Base-by-base conservation (phyloP, 2,329 filamentous ascomycete species). In the Aspergillus fumigatiaffinis region DNA sequence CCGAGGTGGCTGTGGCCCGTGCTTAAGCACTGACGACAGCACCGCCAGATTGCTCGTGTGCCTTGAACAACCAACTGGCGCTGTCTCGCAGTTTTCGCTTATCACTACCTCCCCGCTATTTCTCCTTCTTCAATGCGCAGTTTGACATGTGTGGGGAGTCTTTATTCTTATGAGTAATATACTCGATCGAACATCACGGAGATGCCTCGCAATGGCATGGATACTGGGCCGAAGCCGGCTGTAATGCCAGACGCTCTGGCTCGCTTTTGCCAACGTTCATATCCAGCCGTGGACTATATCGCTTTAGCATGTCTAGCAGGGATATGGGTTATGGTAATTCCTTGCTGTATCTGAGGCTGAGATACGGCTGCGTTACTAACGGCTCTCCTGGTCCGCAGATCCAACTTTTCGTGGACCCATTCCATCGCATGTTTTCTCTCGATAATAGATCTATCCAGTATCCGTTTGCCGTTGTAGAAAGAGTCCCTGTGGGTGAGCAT, bases 371-470 rank as follows among this genome's bases (percentile, higher is more conserved):
- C 32, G 1, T 32, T 55, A 5, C 50, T 63, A 32, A 59, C 23
- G 8, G 44, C 44, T 49, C 1, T 25, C 29, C 9, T 17, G 4
- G 9, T 12, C 3, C 52, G 6, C 48, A 90, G 83, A 80, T 91
- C 47, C 81, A 86, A 73, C 78, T 89, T 66, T 80, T 89, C 63
- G 82, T 90, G 66, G 87, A 88, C 59, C 94, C 94, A 0, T 97
- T 97, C 72, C 92, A 97, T 73, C 91, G 91, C 76, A 89, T 97
- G 85, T 97, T 99, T 77, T 89, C 86, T 62, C 84, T 97, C 60
- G 89, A 92, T 71, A 91, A 97, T 71, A 82, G 90, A 25, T 80
- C 86, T 51, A 91, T 97, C 58, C 87, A 91, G 62, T 97, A 89
- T 69, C 94, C 94, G 0, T 89, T 96, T 75, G 91, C 94, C 23